Percentiles rank a stretch among this genome's conserved stretches.
phyloP scores from a whole-genome alignment of 2,329 filamentous ascomycete genomes.

The Colletotrichum spinosum region DNA sequence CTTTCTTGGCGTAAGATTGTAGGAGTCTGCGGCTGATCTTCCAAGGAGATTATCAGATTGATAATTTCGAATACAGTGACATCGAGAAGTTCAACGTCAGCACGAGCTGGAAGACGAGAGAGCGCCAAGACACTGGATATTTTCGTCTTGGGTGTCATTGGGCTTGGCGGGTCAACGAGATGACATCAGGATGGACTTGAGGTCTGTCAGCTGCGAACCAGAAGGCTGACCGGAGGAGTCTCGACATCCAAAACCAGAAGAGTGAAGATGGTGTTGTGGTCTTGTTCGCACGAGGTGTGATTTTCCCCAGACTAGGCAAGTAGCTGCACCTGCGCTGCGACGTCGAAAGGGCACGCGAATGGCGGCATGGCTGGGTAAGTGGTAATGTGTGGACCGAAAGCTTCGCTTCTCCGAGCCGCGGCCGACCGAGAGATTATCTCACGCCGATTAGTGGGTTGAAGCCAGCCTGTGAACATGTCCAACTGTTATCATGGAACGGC shows the following conservation, averaged over 20 bases:
- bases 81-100: slow-evolving; percentile 13
- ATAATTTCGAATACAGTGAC: slow-evolving; percentile 12
- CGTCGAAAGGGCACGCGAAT: neutral
- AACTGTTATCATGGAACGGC: slow-evolving; percentile 16
- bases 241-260: no score
- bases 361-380: neutral
- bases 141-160: neutral
- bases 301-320: slow-evolving; percentile 13
- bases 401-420: slow-evolving; percentile 8
- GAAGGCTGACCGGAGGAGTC: no score
- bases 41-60: slow-evolving; percentile 31
- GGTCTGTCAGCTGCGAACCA: no score
- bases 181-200: neutral
- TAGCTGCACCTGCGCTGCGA: slow-evolving; percentile 12
- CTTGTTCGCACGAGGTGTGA: neutral
- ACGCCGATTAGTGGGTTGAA: slow-evolving; percentile 15
- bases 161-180: slow-evolving; percentile 2
- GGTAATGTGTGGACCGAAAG: slow-evolving; percentile 7
- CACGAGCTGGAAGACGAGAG: neutral
- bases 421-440: neutral
- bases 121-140: slow-evolving; percentile 1
- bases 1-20: slow-evolving; percentile 1
- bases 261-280: no score
- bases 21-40: neutral
- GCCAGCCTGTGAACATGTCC: slow-evolving; percentile 8